These are phyloP conservation scores for Saccharomycodes ludwigii DNA, from an alignment of 805 yeast species.

Conservation along the genomic window DNA sequence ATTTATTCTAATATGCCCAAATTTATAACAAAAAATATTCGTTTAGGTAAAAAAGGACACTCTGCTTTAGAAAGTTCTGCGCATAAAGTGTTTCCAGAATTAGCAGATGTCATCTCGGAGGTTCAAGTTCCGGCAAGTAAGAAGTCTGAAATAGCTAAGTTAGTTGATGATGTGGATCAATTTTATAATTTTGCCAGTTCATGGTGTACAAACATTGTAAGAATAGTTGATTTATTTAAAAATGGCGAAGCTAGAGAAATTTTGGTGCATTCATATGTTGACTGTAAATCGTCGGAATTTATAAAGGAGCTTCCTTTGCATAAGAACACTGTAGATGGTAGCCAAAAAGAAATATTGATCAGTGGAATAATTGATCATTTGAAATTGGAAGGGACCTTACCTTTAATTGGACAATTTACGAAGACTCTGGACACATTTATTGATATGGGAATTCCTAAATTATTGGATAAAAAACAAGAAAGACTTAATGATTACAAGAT, in stretches of 20 bases:
- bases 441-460: too few species aligned
- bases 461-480: not conserved
- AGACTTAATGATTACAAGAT: conserved; percentile 14
- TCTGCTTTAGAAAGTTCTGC: conserved; percentile 31
- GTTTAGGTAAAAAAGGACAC: conserved; percentile 38
- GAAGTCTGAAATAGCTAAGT: too few species aligned
- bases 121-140: too few species aligned
- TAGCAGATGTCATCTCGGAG: conserved; percentile 9
- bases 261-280: conserved; percentile 39
- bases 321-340: conserved; percentile 6
- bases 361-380: conserved; percentile 58
- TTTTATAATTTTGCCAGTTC: conserved; percentile 18
- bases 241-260: conserved; percentile 52
- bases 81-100: conserved; percentile 26
- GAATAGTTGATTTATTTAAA: conserved; percentile 30
- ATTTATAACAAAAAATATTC: conserved; percentile 29
- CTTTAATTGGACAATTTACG: too few species aligned
- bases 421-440: too few species aligned
- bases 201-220: conserved; percentile 32
- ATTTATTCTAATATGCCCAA: conserved; percentile 33
- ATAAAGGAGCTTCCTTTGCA: conserved; percentile 6
- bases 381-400: too few species aligned
- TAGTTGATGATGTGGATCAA: too few species aligned
- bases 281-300: conserved; percentile 14
- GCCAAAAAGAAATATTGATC: conserved; percentile 29